Base-by-base conservation (phyloP, 768 basidiomycete species). In the Fomitopsis serialis region DNA sequence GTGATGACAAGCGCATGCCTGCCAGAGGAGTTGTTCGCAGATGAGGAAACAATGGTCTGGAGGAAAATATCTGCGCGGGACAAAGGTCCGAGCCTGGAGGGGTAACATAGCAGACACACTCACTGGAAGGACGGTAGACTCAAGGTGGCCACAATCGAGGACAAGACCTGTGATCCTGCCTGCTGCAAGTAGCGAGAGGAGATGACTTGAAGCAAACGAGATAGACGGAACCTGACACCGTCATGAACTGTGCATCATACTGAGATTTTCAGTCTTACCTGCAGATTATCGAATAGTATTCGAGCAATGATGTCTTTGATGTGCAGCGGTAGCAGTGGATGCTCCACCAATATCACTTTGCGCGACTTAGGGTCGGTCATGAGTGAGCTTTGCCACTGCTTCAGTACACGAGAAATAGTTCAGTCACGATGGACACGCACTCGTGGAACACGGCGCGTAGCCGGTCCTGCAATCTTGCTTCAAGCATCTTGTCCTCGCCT, bases 81-180 rank as follows among this genome's bases (percentile, higher is more conserved):
- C 43, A 12, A 8, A 44, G 21, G 36, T 11, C 12, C 7, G 48
- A 11, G 29, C 23, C 23, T 19, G 25, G 11, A 19, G 25, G 47
- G 35, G 10, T 43, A n/a, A 21, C 3, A 25, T n/a, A 11, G 35
- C 27, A 5, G 44, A 36, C 15, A 52, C 9, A 71, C 89, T 50
- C 61, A 96, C 96, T 0, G 97, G 94, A 21, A 98, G 76, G 4
- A 84, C 83, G 3, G 85, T 87, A 0, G 93, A 90, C 67, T 98
- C 97, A 3, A 96, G 77, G 66, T 96, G 86, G 1, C 97, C 97
- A 58, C 85, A 87, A 64, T 99, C 97, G 2, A 98, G 72, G 1
- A 98, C 96, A 13, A 99, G 80, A 6, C 96, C 97, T 1, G 94
- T 95, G 59, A 94, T 88, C 54, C 91, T 77, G 11, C 97, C 97